phyloP scores from a whole-genome alignment of 169 alveolate species.

The Plasmodium relictum region DNA sequence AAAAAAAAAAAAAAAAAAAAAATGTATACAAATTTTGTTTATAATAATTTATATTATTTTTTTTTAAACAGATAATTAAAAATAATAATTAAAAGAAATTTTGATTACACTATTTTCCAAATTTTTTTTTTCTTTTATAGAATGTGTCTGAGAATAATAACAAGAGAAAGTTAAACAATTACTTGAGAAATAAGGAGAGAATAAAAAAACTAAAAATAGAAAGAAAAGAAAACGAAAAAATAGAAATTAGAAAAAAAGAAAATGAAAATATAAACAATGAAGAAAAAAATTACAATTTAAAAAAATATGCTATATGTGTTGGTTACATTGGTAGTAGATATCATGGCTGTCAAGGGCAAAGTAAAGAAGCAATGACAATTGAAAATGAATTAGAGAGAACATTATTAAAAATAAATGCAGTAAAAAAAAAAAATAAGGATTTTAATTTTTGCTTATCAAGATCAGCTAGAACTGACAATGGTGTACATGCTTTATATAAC shows the following conservation, averaged over 20 bases:
- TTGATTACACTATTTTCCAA: too few species aligned
- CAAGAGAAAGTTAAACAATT: constrained; percentile 13
- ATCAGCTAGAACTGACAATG: constrained; percentile 92
- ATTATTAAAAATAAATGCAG: constrained; percentile 82
- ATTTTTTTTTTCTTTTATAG: background rate
- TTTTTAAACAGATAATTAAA: too few species aligned
- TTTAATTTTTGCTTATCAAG: constrained; percentile 80
- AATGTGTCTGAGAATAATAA: background rate
- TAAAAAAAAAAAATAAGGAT: constrained; percentile 79
- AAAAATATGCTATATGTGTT: constrained; percentile 79
- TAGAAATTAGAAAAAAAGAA: constrained; percentile 7
- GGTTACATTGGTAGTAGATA: constrained; percentile 87
- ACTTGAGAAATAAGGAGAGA: constrained; percentile 21
- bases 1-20: background rate
- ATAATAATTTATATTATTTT: too few species aligned
- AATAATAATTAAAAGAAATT: too few species aligned
- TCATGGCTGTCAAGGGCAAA: constrained; percentile 90
- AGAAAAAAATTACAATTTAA: constrained; percentile 9
- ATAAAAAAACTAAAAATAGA: constrained; percentile 30
- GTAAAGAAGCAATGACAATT: constrained; percentile 80
- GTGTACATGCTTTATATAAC: constrained; percentile 90
- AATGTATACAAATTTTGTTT: too few species aligned
- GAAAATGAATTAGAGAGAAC: constrained; percentile 84
- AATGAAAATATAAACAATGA: background rate
- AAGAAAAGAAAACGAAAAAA: constrained; percentile 7